Conservation (phyloP, 2,329 filamentous ascomycete genomes). For the Xylariaceae sp. region DNA sequence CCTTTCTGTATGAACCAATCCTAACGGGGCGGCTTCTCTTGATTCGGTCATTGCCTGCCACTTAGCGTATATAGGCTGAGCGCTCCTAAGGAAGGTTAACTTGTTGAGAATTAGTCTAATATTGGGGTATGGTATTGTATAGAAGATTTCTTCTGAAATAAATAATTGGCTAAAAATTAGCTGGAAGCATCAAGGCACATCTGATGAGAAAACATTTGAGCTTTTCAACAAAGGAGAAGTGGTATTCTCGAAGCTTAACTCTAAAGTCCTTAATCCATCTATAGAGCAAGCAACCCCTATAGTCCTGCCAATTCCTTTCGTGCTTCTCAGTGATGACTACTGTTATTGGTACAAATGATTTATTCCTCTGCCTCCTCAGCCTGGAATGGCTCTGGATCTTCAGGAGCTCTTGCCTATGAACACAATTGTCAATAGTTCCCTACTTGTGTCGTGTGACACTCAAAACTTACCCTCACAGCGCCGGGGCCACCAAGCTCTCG, state of each 20-base stretch:
- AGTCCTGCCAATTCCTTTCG: not conserved
- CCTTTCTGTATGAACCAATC: too few species aligned
- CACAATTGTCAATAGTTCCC: conserved; percentile 8
- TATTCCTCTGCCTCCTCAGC: conserved; percentile 35
- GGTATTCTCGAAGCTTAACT: conserved; percentile 10
- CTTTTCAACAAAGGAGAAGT: conserved; percentile 20
- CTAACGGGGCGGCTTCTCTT: too few species aligned
- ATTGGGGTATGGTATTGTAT: too few species aligned
- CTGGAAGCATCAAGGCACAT: not conserved
- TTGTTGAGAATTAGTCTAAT: too few species aligned
- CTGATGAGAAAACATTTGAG: not conserved
- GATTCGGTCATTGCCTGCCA: too few species aligned
- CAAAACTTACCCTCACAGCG: conserved; percentile 66
- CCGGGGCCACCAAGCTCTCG: conserved; percentile 75
- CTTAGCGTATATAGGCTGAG: too few species aligned
- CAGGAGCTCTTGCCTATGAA: conserved; percentile 58
- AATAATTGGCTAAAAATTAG: too few species aligned
- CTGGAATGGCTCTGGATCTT: conserved; percentile 59
- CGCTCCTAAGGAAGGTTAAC: too few species aligned
- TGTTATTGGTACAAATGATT: conserved; percentile 26
- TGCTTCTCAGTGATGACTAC: conserved; percentile 6
- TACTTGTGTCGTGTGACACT: not conserved
- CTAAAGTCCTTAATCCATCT: not conserved
- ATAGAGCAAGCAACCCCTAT: not conserved
- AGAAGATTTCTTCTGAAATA: too few species aligned